Conservation (phyloP, 192 early-diverging fungal species). For the Linderina pennispora region DNA sequence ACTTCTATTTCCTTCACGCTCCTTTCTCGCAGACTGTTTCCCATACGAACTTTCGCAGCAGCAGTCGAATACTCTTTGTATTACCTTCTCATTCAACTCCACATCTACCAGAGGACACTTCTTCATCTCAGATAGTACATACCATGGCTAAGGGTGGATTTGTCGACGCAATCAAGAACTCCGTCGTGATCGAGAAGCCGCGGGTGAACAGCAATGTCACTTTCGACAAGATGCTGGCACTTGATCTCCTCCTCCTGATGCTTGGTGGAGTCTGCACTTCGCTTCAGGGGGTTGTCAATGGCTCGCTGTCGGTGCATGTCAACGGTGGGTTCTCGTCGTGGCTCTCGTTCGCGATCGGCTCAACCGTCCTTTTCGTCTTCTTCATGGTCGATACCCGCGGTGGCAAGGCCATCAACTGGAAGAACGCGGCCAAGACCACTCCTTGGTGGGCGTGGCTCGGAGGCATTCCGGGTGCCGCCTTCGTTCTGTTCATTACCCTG, state of each 20-base stretch:
- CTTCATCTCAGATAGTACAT: too few relatives aligned
- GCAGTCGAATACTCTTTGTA: too few relatives aligned
- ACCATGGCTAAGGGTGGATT: conserved; percentile 33
- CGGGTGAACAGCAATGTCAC: conserved; percentile 21
- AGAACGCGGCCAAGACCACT: conserved; percentile 29
- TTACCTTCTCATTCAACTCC: too few relatives aligned
- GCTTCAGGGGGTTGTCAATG: conserved; percentile 42
- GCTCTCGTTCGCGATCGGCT: conserved; percentile 44
- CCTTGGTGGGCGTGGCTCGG: conserved; percentile 48
- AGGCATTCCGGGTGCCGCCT: conserved; percentile 36
- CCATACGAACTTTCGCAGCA: too few relatives aligned
- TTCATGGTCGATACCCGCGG: conserved; percentile 44
- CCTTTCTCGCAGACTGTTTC: too few relatives aligned
- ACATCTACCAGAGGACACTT: too few relatives aligned
- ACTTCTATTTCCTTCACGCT: too few relatives aligned
- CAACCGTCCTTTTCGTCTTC: conserved; percentile 32
- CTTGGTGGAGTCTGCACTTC: conserved; percentile 26
- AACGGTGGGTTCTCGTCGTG: conserved; percentile 40
- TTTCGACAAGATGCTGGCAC: conserved; percentile 35
- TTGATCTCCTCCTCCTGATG: conserved; percentile 40
- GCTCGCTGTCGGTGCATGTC: conserved; percentile 33
- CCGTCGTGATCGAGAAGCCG: conserved; percentile 38
- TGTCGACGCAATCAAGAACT: conserved; percentile 27
- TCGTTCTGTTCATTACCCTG: conserved; percentile 43
- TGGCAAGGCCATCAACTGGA: conserved; percentile 35